Evolutionary conservation across 306 rosid species (phyloP), one percentile per base, ranked within the genome.

Genomic region (Trifolium dubium): DNA sequence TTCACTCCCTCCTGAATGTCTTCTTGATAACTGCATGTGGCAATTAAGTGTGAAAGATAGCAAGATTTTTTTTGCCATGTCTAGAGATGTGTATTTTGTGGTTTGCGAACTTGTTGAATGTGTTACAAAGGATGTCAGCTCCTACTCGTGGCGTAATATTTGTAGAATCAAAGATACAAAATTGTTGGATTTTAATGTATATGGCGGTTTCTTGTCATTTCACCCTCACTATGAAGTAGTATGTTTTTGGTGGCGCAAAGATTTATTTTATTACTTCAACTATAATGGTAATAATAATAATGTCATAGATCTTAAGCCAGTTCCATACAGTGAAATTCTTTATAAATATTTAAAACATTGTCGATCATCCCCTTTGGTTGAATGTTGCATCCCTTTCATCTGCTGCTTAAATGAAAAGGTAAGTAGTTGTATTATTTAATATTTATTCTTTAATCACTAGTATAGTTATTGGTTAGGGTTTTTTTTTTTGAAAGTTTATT

Each of bases 351-450:
- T 56, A 11, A 56, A 4, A 23, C 1, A 5, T 10, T 19, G 14
- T 8, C 39, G 11, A 14, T 43, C 37, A 14, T 43, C 37, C 4
- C 51, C 71, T 18, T 12, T 74, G 6, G 15, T 74, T 34, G 30
- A 63, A 62, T 62, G 78, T 4, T 11, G 23, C 9, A 8, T 8
- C 37, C 15, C 71, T 63, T 74, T 62, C 13, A 15, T 60, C 32
- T 62, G 78, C 35, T 5, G 10, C 23, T 34, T 74, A 47, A 14
- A 32, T 0, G 47, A 32, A 18, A 6, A 18, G 71, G 78, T 73
- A 73, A 17, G 12, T 29, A 15, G 9, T 51, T 51, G 2, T 51
- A 7, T 7, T 51, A 40, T 15, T 23, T 55, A 1, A 10, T 50
- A n/a, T 50, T 15, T 67, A 2, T 67, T 32, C 14, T 67, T 23